Conservation (phyloP, 768 basidiomycete genomes). For the Kwoniella sp. region DNA sequence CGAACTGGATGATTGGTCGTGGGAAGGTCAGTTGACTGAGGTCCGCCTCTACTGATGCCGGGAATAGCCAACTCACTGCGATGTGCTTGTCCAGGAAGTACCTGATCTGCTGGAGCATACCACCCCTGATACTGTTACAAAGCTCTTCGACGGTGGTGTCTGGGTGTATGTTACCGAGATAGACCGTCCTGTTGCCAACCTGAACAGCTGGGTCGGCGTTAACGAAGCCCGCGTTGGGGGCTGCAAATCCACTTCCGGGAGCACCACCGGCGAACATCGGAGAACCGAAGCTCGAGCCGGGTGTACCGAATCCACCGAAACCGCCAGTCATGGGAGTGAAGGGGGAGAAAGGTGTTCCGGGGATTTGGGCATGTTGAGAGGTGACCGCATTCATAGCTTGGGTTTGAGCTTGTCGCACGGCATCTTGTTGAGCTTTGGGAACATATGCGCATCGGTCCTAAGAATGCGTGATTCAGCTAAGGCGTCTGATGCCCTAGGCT, state of each 20-base stretch:
- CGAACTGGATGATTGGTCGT: slow-evolving; percentile 64
- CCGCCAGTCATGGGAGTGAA: slow-evolving; percentile 48
- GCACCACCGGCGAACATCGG: slow-evolving; percentile 46
- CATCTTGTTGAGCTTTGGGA: slow-evolving; percentile 75
- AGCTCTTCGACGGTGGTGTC: slow-evolving; percentile 93
- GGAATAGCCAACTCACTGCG: slow-evolving; percentile 71
- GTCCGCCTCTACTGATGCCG: too few species aligned
- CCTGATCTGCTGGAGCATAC: slow-evolving; percentile 88
- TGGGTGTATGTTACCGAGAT: slow-evolving; percentile 93
- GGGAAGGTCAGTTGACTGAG: slow-evolving; percentile 5
- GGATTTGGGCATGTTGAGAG: slow-evolving; percentile 51
- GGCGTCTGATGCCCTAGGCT: background rate
- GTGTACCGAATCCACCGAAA: slow-evolving; percentile 40
- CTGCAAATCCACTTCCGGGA: slow-evolving; percentile 48
- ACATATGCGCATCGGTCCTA: slow-evolving; percentile 95
- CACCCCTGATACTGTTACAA: slow-evolving; percentile 95
- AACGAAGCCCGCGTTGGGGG: slow-evolving; percentile 40
- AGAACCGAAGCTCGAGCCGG: slow-evolving; percentile 36
- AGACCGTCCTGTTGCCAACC: slow-evolving; percentile 86
- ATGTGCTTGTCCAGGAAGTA: slow-evolving; percentile 98
- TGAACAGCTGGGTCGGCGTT: slow-evolving; percentile 57
- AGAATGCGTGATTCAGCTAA: slow-evolving; percentile 5
- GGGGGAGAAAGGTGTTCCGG: slow-evolving; percentile 52
- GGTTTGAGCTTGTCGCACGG: slow-evolving; percentile 63
- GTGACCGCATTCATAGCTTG: slow-evolving; percentile 55